These are phyloP conservation scores for Elsinoe arachidis DNA, from an alignment of 2,329 filamentous ascomycete genomes.

Conservation along the genomic window DNA sequence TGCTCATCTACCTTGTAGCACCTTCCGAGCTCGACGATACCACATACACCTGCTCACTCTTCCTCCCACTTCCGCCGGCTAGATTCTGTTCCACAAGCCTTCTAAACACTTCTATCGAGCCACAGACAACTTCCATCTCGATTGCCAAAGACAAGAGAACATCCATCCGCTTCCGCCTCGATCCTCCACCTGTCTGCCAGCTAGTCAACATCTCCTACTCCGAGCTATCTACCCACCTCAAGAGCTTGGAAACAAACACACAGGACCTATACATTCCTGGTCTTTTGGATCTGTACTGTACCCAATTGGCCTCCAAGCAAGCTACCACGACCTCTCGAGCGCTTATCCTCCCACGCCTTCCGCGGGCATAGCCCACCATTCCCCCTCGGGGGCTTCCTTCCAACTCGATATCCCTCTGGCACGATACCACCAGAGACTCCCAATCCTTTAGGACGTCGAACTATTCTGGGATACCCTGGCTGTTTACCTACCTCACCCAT, in stretches of 20 bases:
- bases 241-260: constrained; percentile 3
- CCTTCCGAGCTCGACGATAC: neutral
- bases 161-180: constrained; percentile 2
- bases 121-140: neutral
- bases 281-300: neutral
- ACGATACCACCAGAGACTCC: neutral
- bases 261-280: neutral
- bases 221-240: neutral
- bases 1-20: neutral
- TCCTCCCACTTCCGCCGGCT: neutral
- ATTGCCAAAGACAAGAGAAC: neutral
- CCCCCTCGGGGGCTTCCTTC: constrained; percentile 9
- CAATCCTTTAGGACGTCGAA: neutral
- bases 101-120: neutral
- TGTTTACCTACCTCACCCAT: neutral
- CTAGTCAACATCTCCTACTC: neutral
- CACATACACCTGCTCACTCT: neutral
- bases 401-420: neutral
- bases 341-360: neutral
- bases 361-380: constrained; percentile 2
- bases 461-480: neutral
- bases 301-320: neutral
- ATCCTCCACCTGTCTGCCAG: neutral
- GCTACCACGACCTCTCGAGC: neutral
- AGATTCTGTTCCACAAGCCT: neutral